Conservation (phyloP, 2,329 filamentous ascomycete genomes). For the Aureobasidium mangrovei region DNA sequence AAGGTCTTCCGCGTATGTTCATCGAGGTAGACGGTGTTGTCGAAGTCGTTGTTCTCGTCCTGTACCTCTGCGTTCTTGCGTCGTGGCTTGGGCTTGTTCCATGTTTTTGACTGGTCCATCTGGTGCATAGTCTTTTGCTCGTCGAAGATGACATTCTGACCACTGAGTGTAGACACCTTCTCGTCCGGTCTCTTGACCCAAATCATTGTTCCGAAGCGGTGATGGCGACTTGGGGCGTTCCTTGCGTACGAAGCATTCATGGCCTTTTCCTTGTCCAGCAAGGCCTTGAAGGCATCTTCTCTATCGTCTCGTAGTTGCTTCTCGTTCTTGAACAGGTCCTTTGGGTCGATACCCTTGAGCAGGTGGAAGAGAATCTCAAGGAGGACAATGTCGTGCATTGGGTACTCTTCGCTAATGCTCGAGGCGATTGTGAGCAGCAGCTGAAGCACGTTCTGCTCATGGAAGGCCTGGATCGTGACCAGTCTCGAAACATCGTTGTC, state of each 20-base stretch:
- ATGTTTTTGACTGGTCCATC: constrained; percentile 86
- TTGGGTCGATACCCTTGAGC: constrained; percentile 77
- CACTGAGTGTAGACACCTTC: constrained; percentile 77
- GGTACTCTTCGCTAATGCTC: constrained; percentile 89
- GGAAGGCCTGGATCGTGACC: constrained; percentile 78
- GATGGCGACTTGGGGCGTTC: constrained; percentile 77
- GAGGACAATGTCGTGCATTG: constrained; percentile 76
- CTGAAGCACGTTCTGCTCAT: constrained; percentile 82
- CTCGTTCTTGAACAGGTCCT: constrained; percentile 78
- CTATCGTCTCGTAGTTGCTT: constrained; percentile 60
- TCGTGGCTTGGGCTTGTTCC: constrained; percentile 64
- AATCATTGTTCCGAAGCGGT: constrained; percentile 92
- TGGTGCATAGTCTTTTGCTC: constrained; percentile 67
- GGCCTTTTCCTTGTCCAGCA: constrained; percentile 76
- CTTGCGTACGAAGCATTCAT: constrained; percentile 70
- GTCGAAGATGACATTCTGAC: constrained; percentile 74
- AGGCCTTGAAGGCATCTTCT: constrained; percentile 60
- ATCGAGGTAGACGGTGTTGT: constrained; percentile 61
- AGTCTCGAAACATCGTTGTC: constrained; percentile 84
- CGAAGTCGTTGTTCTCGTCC: constrained; percentile 62
- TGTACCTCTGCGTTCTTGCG: constrained; percentile 33
- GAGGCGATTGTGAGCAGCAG: constrained; percentile 79
- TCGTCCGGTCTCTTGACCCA: constrained; percentile 86
- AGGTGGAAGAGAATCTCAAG: constrained; percentile 90
- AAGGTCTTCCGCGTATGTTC: constrained; percentile 66